phyloP scores from a whole-genome alignment of 768 basidiomycete species.

The Boletus sp. region DNA sequence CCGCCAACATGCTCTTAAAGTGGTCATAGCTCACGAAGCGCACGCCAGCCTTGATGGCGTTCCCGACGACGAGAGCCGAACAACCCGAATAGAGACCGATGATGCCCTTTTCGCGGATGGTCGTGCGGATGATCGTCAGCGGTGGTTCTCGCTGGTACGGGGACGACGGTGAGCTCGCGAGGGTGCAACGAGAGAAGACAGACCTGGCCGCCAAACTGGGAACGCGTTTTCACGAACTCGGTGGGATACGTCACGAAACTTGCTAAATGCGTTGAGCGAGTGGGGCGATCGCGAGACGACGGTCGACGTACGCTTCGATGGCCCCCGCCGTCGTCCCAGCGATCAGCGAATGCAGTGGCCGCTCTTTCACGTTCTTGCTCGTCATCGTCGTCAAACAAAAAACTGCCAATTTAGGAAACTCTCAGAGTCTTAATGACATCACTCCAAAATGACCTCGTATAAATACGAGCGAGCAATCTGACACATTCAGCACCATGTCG shows the following conservation, averaged over 20 bases:
- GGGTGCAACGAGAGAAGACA: constrained; percentile 2
- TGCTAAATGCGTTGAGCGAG: constrained; percentile 37
- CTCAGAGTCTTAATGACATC: too few species aligned
- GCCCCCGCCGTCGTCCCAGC: constrained; percentile 93
- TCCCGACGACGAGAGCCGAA: constrained; percentile 85
- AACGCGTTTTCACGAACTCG: constrained; percentile 91
- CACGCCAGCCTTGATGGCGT: constrained; percentile 92
- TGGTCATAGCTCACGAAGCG: constrained; percentile 93
- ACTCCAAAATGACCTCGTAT: too few species aligned
- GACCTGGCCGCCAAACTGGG: constrained; percentile 86
- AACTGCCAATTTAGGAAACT: constrained; percentile 6
- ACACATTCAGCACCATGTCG: constrained; percentile 10
- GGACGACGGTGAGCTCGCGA: neutral
- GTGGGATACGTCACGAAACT: constrained; percentile 87
- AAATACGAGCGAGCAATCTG: too few species aligned
- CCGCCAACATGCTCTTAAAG: constrained; percentile 82
- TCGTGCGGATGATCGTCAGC: constrained; percentile 70
- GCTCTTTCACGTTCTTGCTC: constrained; percentile 58
- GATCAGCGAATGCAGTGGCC: constrained; percentile 80
- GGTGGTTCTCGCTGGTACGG: constrained; percentile 59
- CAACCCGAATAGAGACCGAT: constrained; percentile 92
- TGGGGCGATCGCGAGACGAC: too few species aligned
- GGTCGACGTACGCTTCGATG: constrained; percentile 76
- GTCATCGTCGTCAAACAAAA: constrained; percentile 33
- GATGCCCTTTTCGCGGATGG: constrained; percentile 72